Percentiles rank a stretch among this genome's conserved stretches.
Evolutionary conservation across 73 alveolate genomes (phyloP).

Genomic region (Paramecium pentaurelia): DNA sequence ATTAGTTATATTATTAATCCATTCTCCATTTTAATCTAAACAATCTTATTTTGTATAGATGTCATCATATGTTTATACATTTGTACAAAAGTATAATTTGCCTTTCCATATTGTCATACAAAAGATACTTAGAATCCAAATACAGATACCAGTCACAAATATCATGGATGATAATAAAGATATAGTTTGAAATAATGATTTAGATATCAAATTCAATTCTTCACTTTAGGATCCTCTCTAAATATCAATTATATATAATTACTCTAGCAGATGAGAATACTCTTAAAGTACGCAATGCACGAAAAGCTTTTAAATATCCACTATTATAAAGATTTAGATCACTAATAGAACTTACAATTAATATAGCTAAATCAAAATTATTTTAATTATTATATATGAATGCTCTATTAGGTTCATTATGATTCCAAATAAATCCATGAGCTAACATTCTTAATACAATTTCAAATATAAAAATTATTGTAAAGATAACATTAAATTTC

Average conservation of each 20-base stretch:
- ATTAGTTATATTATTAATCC: slow-evolving; percentile 60
- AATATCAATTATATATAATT: neutral
- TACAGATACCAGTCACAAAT: slow-evolving; percentile 17
- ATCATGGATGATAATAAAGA: slow-evolving; percentile 9
- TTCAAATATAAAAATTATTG: neutral
- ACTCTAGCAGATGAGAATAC: neutral
- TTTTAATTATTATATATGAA: neutral
- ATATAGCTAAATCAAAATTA: neutral
- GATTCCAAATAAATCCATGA: neutral
- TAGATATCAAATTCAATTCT: neutral
- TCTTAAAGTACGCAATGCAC: neutral
- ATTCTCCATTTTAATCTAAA: slow-evolving; percentile 65
- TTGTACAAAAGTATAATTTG: neutral
- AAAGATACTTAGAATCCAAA: slow-evolving; percentile 20
- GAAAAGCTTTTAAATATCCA: neutral
- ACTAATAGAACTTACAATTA: neutral
- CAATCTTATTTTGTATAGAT: neutral
- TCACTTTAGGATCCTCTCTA: slow-evolving; percentile 40
- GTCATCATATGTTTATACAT: neutral
- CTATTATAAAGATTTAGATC: neutral
- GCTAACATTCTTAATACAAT: neutral
- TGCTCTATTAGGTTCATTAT: neutral
- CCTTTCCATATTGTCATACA: slow-evolving; percentile 42
- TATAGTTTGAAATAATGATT: neutral
- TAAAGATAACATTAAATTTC: neutral